These are phyloP conservation scores for Coniochaeta prunicola DNA, from an alignment of 2,329 filamentous ascomycete genomes.

Conservation along the genomic window DNA sequence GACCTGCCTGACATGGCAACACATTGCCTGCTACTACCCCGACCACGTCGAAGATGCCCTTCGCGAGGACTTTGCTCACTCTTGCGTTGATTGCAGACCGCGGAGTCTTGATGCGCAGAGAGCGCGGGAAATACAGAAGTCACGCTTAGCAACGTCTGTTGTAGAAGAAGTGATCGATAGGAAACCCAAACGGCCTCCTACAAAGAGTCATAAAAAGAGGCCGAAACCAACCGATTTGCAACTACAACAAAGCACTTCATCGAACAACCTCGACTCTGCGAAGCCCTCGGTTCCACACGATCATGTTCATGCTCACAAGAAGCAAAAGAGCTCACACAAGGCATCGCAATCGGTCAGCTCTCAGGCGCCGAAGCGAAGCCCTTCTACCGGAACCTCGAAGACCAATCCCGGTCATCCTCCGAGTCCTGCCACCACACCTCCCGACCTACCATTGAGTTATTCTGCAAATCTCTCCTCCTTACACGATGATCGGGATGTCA, in stretches of 20 bases:
- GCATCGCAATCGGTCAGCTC: conserved; percentile 68
- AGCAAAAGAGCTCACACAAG: conserved; percentile 74
- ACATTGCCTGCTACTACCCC: conserved; percentile 92
- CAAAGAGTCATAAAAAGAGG: conserved; percentile 87
- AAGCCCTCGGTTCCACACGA: conserved; percentile 38
- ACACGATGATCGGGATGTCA: conserved; percentile 56
- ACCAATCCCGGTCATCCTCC: conserved; percentile 49
- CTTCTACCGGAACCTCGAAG: conserved; percentile 57
- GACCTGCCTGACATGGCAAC: conserved; percentile 94
- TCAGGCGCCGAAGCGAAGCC: conserved; percentile 56
- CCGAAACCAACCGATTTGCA: conserved; percentile 61
- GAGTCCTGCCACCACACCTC: conserved; percentile 72
- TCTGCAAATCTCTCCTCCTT: conserved; percentile 64
- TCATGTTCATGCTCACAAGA: conserved; percentile 59
- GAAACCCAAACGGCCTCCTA: conserved; percentile 64
- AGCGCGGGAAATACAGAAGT: conserved; percentile 65
- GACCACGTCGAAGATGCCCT: conserved; percentile 65
- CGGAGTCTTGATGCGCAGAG: conserved; percentile 64
- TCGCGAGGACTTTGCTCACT: conserved; percentile 68
- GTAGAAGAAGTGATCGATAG: conserved; percentile 53
- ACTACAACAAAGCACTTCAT: conserved; percentile 63
- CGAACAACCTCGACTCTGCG: conserved; percentile 44
- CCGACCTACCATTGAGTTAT: conserved; percentile 60
- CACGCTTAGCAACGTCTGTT: conserved; percentile 40
- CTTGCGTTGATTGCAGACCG: conserved; percentile 83